Conservation (phyloP, 164 flowering plant genomes). For the Santalum album region DNA sequence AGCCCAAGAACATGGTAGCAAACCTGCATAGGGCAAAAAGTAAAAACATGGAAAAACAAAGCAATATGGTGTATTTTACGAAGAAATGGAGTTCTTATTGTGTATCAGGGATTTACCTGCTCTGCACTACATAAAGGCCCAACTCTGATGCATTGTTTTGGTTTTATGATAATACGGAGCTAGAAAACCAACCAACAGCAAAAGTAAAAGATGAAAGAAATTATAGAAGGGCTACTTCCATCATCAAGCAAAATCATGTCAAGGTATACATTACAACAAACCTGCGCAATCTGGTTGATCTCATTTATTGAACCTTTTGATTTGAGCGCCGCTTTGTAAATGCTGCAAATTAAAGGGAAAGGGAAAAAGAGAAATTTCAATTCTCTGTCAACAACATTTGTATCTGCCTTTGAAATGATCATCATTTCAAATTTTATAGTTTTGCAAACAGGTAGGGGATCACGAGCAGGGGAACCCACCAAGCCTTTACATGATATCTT, state of each 20-base stretch:
- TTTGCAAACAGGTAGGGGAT: no score
- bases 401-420: no score
- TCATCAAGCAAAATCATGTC: neutral
- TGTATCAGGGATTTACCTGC: slow-evolving; percentile 41
- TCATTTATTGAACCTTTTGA: slow-evolving; percentile 74
- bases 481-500: no score
- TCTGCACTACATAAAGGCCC: slow-evolving; percentile 86
- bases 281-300: slow-evolving; percentile 96
- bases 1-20: slow-evolving; percentile 97
- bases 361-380: neutral
- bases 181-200: slow-evolving; percentile 14
- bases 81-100: neutral
- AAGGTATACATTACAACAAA: slow-evolving; percentile 22
- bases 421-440: no score
- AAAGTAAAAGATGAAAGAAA: slow-evolving; percentile 2
- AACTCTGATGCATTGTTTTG: slow-evolving; percentile 67
- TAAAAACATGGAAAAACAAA: no score
- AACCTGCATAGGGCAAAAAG: slow-evolving; percentile 41
- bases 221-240: no score
- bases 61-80: no score
- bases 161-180: slow-evolving; percentile 84
- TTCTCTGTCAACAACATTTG: neutral
- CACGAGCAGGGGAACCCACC: no score
- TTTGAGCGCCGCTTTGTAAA: slow-evolving; percentile 65
- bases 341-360: slow-evolving; percentile 39